Evolutionary conservation across 2,329 filamentous ascomycete genomes (phyloP).

Genomic region (Exophiala sp.): DNA sequence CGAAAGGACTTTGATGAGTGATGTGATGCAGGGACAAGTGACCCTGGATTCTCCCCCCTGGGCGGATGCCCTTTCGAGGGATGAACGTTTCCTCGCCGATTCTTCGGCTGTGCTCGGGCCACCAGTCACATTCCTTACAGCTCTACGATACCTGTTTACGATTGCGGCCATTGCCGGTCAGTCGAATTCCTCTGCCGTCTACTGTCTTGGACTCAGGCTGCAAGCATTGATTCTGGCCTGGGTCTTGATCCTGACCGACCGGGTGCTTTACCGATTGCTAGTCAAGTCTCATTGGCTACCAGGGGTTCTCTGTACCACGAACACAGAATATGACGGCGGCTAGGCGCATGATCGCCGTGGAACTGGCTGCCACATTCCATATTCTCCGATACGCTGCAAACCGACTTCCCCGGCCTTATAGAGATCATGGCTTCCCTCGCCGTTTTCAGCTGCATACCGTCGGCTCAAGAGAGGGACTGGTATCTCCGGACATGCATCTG

Average conservation of each 20-base stretch:
- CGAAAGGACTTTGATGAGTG: conserved; percentile 1
- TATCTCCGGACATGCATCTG: not conserved
- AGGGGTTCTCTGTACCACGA: conserved; percentile 20
- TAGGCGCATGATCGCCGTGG: conserved; percentile 23
- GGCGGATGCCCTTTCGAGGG: no score
- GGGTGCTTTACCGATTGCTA: conserved; percentile 7
- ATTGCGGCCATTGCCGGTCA: not conserved
- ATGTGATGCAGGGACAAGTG: not conserved
- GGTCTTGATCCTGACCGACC: conserved; percentile 17
- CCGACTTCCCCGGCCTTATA: not conserved
- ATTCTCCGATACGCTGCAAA: conserved; percentile 19
- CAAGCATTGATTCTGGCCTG: conserved; percentile 9
- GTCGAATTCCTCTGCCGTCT: not conserved
- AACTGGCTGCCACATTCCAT: conserved; percentile 18
- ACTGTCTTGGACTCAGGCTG: not conserved
- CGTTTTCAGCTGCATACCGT: not conserved
- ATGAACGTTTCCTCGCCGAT: conserved; percentile 6
- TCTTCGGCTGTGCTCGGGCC: conserved; percentile 12
- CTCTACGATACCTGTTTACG: not conserved
- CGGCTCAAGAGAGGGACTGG: not conserved
- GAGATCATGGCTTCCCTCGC: not conserved
- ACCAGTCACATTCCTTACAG: conserved; percentile 21
- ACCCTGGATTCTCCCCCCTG: not conserved
- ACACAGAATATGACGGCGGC: conserved; percentile 23
- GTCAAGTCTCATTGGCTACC: conserved; percentile 17